Percentiles rank a stretch among this genome's conserved stretches.
These are phyloP conservation scores for Sugiyamaella japonica DNA, from an alignment of 1,139 yeast species.

Conservation along the genomic window DNA sequence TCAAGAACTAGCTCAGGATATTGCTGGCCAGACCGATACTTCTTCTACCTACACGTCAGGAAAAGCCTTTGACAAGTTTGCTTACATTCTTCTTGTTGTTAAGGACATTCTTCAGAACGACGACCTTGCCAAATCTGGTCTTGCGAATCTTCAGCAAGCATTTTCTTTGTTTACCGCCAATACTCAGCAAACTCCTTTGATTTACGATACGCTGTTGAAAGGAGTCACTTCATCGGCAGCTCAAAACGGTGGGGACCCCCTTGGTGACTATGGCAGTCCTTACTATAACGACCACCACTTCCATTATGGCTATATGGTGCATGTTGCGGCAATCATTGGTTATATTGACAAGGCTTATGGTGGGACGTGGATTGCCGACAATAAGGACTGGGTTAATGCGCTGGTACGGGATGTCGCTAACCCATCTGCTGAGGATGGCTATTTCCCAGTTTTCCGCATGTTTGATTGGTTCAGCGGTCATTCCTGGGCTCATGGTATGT, in stretches of 20 bases:
- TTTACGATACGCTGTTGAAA: slow-evolving; percentile 65
- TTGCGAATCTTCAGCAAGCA: slow-evolving; percentile 54
- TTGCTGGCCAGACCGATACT: slow-evolving; percentile 50
- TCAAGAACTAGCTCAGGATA: slow-evolving; percentile 58
- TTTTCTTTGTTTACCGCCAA: slow-evolving; percentile 52
- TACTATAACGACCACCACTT: slow-evolving; percentile 80
- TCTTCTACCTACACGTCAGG: slow-evolving; percentile 65
- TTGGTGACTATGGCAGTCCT: slow-evolving; percentile 64
- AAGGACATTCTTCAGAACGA: slow-evolving; percentile 59
- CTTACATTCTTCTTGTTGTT: slow-evolving; percentile 65
- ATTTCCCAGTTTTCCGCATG: slow-evolving; percentile 74
- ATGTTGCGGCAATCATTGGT: slow-evolving; percentile 76
- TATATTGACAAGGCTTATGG: slow-evolving; percentile 58
- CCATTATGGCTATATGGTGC: slow-evolving; percentile 77
- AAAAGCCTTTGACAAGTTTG: slow-evolving; percentile 72
- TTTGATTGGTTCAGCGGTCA: slow-evolving; percentile 85
- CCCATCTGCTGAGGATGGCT: slow-evolving; percentile 58
- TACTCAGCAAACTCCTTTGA: slow-evolving; percentile 57
- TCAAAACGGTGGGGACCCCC: slow-evolving; percentile 49
- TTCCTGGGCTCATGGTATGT: slow-evolving; percentile 82
- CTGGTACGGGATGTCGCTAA: slow-evolving; percentile 77
- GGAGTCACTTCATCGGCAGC: slow-evolving; percentile 70
- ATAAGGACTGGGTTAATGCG: slow-evolving; percentile 64
- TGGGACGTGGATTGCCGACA: slow-evolving; percentile 65
- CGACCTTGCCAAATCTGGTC: slow-evolving; percentile 49